phyloP scores from a whole-genome alignment of 257 asterid species.

The Anisodus acutangulus region DNA sequence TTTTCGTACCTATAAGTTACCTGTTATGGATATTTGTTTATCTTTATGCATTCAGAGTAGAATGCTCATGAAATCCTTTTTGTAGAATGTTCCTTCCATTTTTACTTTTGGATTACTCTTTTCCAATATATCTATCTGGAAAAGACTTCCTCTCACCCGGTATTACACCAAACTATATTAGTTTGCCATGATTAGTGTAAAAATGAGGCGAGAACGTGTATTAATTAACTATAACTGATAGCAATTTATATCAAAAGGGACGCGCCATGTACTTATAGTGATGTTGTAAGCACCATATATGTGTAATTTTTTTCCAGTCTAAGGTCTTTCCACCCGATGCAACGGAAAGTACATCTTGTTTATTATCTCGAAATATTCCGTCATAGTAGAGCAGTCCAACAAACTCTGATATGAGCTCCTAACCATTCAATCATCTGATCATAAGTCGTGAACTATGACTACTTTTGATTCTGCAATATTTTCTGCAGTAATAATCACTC shows the following conservation, averaged over 20 bases:
- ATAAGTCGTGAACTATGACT: too few relatives aligned
- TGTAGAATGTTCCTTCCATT: neutral
- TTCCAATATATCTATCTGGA: neutral
- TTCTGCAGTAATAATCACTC: too few relatives aligned
- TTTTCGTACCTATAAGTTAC: neutral
- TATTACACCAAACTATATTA: neutral
- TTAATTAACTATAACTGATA: too few relatives aligned
- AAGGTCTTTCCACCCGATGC: too few relatives aligned
- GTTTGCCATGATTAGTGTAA: neutral
- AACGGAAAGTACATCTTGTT: too few relatives aligned
- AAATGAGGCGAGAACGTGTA: neutral
- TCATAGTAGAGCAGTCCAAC: too few relatives aligned
- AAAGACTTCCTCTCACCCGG: too few relatives aligned
- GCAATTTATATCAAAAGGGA: neutral
- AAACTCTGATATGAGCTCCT: too few relatives aligned
- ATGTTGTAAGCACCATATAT: too few relatives aligned
- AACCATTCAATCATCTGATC: too few relatives aligned
- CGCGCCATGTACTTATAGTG: neutral
- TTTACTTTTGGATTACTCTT: neutral
- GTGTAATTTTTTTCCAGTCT: neutral
- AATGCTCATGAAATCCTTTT: neutral
- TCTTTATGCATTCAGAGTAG: slow-evolving; percentile 9
- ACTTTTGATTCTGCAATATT: too few relatives aligned
- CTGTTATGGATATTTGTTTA: neutral
- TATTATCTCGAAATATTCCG: too few relatives aligned